Evolutionary conservation across 371 early-diverging fungal genomes (phyloP), one percentile per base, ranked within the genome.

Genomic region (Massospora cicadina): DNA sequence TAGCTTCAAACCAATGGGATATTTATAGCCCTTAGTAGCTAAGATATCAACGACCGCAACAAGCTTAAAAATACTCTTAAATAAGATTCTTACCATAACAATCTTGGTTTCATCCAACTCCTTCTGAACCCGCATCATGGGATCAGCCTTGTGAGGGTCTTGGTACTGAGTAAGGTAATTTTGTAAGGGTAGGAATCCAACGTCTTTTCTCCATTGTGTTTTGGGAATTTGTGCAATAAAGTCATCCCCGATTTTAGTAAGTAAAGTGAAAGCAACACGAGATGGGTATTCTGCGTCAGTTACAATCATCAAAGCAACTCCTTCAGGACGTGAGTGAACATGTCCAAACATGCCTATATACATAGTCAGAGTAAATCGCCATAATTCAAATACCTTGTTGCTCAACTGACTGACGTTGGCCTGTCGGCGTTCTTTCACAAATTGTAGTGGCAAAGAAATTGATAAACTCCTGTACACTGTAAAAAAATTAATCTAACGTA

Each of bases 91-190:
- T 76, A 87, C 82, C 77, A 99, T 72, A 54, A 98, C 87, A 56
- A 88, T 87, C 74, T 94, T 98, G 0, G 98, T 98, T 74, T 98
- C 95, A 69, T 98, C 98, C 71, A 99, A 74, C 71, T 99, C 98
- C 68, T 86, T 86, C 75, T 98, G 98, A 63, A 99, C 95, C 69
- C 85, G 79, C 82, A 95, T 81, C 66, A 98, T 89, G 5, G 86
- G 86, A 74, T 99, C 98, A 3, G 91, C 91, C 67, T 88, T 83
- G 65, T 88, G 81, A 55, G 97, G 97, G 71, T 94, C 90, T 81
- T 98, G 96, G 68, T 87, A 90, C 69, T 85, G 86, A 0, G 57
- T 68, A 33, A 98, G 69, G 62, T 86, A 86, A 31, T 80, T 80
- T 63, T 80, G 75, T 54, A 95, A 72, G 68, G 87, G 83, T 2